Evolutionary conservation across 164 flowering plant species (phyloP).

Genomic region (Amborella trichopoda): DNA sequence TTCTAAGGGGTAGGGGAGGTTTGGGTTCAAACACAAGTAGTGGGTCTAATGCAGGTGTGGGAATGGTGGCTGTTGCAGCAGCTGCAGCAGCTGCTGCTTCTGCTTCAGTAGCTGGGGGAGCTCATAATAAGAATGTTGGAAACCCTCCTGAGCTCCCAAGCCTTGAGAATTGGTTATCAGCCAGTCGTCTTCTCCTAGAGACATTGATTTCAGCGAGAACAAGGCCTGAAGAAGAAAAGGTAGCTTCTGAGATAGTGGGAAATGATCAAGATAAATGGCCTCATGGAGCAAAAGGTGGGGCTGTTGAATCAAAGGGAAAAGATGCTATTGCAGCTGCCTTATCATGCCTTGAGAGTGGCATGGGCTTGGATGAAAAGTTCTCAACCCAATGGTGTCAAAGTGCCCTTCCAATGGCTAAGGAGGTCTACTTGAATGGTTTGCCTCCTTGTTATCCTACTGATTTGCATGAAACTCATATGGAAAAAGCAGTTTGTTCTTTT

Average conservation of each 20-base stretch:
- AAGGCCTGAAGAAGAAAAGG: conserved; percentile 27
- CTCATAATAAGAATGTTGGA: conserved; percentile 21
- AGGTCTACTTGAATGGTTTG: conserved; percentile 55
- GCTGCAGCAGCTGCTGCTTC: conserved; percentile 87
- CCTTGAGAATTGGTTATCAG: conserved; percentile 60
- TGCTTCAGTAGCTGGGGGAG: conserved; percentile 14
- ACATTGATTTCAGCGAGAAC: conserved; percentile 40
- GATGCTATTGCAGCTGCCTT: conserved; percentile 45
- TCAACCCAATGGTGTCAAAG: conserved; percentile 79
- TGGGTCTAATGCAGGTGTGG: conserved; percentile 72
- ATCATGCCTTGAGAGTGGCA: conserved; percentile 52
- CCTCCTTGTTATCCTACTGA: conserved; percentile 76
- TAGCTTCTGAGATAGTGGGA: conserved; percentile 7
- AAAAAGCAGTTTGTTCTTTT: conserved; percentile 59
- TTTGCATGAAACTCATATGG: conserved; percentile 52
- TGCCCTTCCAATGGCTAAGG: conserved; percentile 68
- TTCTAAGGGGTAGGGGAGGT: conserved; percentile 72
- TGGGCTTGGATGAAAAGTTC: conserved; percentile 53
- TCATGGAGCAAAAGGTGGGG: conserved; percentile 9
- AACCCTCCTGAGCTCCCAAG: conserved; percentile 68
- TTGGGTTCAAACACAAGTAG: conserved; percentile 32
- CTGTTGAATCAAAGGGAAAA: conserved; percentile 22
- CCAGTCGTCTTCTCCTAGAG: conserved; percentile 40
- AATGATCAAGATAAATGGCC: background rate
- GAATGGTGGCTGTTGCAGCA: conserved; percentile 90